Evolutionary conservation across 331 rosid genomes (phyloP).

Genomic region (Rosa hybrid): DNA sequence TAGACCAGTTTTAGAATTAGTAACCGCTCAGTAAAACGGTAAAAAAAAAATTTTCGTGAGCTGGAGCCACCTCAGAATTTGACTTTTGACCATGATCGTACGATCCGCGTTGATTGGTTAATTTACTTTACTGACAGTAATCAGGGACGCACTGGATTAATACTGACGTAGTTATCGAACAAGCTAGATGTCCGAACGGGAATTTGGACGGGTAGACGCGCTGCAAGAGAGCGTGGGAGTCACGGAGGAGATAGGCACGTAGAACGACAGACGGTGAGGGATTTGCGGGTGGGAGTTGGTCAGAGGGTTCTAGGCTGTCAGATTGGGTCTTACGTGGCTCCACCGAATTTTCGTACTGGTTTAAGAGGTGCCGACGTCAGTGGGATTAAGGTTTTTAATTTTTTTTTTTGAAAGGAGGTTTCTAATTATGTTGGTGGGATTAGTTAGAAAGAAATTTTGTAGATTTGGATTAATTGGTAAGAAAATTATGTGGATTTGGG

Average conservation of each 20-base stretch:
- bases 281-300: neutral
- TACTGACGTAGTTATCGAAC: neutral
- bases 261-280: neutral
- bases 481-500: neutral
- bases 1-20: neutral
- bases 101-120: neutral
- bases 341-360: slow-evolving; percentile 3
- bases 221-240: neutral
- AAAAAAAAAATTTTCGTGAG: neutral
- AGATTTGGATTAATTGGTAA: too few relatives aligned
- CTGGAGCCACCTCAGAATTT: neutral
- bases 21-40: neutral
- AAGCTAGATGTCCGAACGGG: neutral
- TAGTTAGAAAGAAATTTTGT: neutral
- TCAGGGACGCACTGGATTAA: neutral
- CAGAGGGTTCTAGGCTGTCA: neutral
- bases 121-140: neutral
- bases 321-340: slow-evolving; percentile 21
- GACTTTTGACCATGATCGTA: neutral
- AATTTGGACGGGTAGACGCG: neutral
- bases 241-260: neutral
- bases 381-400: neutral
- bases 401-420: neutral
- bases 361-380: neutral
- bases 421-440: neutral